Percentiles rank a stretch among this genome's conserved stretches.
phyloP scores from a whole-genome alignment of 805 yeast genomes.

The Barnettozyma wickerhamii region DNA sequence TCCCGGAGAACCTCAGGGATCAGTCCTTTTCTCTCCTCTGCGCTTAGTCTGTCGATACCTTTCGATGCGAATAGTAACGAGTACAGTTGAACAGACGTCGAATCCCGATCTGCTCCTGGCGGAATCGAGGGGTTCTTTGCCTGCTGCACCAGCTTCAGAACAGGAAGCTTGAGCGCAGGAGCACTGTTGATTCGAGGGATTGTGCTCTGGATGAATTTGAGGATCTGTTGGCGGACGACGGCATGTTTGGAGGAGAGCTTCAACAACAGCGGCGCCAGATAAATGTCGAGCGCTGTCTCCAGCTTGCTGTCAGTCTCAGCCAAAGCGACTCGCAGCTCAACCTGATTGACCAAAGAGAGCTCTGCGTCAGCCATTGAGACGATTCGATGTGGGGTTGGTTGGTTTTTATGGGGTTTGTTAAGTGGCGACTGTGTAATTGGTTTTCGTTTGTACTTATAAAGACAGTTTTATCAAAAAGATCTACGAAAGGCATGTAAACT shows the following conservation, averaged over 20 bases:
- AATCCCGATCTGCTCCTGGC: conserved; percentile 31
- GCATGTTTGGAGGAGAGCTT: conserved; percentile 71
- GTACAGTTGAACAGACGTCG: conserved; percentile 53
- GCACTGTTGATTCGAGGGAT: conserved; percentile 62
- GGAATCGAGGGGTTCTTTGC: conserved; percentile 51
- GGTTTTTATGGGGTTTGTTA: neutral
- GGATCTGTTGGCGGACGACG: conserved; percentile 62
- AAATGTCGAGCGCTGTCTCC: conserved; percentile 53
- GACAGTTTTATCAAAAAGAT: too few relatives aligned
- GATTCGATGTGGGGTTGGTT: neutral
- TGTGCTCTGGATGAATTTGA: conserved; percentile 61
- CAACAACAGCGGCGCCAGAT: conserved; percentile 71
- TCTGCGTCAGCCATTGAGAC: conserved; percentile 37
- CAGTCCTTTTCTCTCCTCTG: conserved; percentile 33
- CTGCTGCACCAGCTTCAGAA: conserved; percentile 56
- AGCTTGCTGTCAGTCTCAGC: conserved; percentile 66
- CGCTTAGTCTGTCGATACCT: conserved; percentile 54
- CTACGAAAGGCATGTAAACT: too few relatives aligned
- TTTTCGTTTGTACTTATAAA: too few relatives aligned
- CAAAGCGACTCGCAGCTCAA: conserved; percentile 75
- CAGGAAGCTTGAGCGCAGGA: conserved; percentile 55
- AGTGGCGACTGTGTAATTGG: neutral
- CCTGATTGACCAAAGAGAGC: conserved; percentile 61
- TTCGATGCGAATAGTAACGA: conserved; percentile 62
- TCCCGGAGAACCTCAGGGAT: conserved; percentile 45